A percentile compares a stretch with the other conserved stretches of the same genome.
Conservation (phyloP, 2,329 filamentous ascomycete genomes). For the Neopestalotiopsis rosae region DNA sequence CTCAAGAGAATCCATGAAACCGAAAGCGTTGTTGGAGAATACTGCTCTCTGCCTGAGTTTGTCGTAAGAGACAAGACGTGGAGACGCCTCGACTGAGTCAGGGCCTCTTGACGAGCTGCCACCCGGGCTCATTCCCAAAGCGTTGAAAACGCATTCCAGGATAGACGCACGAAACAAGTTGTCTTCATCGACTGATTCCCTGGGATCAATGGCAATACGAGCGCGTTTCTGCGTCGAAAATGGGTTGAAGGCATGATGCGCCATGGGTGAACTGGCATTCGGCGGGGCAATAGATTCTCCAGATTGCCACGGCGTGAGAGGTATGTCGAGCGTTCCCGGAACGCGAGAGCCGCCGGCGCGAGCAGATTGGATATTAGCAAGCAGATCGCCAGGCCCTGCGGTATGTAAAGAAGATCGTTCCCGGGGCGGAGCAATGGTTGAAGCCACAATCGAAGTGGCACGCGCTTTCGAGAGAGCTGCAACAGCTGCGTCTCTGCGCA, state of each 20-base stretch:
- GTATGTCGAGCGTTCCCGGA: constrained; percentile 34
- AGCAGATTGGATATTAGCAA: constrained; percentile 77
- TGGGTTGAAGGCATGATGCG: constrained; percentile 59
- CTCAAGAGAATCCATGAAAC: constrained; percentile 86
- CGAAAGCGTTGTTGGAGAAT: constrained; percentile 84
- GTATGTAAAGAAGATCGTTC: constrained; percentile 51
- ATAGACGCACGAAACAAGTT: constrained; percentile 88
- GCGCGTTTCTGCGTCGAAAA: constrained; percentile 58
- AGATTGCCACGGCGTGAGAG: constrained; percentile 19
- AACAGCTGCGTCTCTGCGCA: constrained; percentile 80
- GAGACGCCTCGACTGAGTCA: constrained; percentile 84
- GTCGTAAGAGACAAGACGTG: constrained; percentile 83
- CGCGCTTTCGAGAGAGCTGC: constrained; percentile 65
- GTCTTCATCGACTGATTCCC: constrained; percentile 88
- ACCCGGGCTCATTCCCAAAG: constrained; percentile 79
- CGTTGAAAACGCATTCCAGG: constrained; percentile 93
- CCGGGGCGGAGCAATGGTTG: constrained; percentile 44
- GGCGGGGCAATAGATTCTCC: constrained; percentile 23
- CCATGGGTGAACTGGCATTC: constrained; percentile 49
- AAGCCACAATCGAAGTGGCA: constrained; percentile 47
- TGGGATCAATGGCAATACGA: constrained; percentile 64
- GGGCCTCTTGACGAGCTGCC: constrained; percentile 66
- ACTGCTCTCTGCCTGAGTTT: constrained; percentile 78
- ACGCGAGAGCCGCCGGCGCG: constrained; percentile 59
- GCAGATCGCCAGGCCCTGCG: constrained; percentile 76